These are phyloP conservation scores for Breviolum minutum DNA, from an alignment of 73 alveolate species.

Conservation along the genomic window DNA sequence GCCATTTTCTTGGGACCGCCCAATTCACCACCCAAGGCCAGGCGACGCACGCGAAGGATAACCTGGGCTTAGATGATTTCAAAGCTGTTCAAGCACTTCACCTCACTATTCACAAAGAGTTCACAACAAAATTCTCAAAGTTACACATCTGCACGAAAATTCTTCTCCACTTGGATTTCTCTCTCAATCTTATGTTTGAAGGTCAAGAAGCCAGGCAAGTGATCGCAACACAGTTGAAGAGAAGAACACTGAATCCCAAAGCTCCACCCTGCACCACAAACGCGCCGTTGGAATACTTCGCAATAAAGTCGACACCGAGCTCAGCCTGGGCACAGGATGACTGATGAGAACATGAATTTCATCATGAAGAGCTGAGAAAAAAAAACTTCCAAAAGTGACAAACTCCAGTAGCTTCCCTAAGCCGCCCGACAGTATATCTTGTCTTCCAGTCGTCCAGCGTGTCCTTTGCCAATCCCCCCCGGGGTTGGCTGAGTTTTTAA, in stretches of 20 bases:
- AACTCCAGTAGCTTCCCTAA: neutral
- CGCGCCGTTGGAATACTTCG: constrained; percentile 52
- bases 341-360: neutral
- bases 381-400: neutral
- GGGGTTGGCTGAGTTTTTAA: neutral
- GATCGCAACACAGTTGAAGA: constrained; percentile 88
- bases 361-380: neutral
- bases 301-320: neutral
- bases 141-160: neutral
- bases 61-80: too few relatives aligned
- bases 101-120: neutral
- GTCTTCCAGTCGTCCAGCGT: constrained; percentile 31
- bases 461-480: neutral
- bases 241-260: constrained; percentile 77
- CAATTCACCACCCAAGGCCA: constrained; percentile 84
- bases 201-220: neutral
- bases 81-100: neutral
- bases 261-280: constrained; percentile 89
- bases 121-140: neutral
- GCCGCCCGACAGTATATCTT: constrained; percentile 14
- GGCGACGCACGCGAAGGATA: constrained; percentile 58
- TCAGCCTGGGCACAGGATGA: neutral
- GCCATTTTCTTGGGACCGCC: constrained; percentile 83
- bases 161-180: neutral
- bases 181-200: neutral